Base-by-base conservation (phyloP, 2,329 filamentous ascomycete genomes). In the Colletotrichum chrysophilum region DNA sequence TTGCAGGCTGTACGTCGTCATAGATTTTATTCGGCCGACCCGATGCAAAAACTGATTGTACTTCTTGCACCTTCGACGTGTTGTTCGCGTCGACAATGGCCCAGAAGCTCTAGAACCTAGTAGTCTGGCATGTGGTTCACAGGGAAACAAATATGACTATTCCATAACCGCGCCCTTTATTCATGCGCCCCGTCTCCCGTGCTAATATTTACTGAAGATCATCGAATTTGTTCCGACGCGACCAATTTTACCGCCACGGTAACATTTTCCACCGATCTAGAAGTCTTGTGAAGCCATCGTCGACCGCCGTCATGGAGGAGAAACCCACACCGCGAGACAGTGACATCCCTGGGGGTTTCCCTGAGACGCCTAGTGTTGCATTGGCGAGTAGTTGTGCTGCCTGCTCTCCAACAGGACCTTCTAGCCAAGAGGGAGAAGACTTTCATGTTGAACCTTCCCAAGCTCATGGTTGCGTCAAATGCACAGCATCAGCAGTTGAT, bases 261-360 rank as follows among this genome's bases (percentile, higher is more conserved):
- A 24, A 52, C 12, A 21, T 52, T 18, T 14, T 64, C 13, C 4
- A 28, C 12, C 9, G 18, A 13, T 24, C 24, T 38, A 12, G 13
- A 43, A 18, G 21, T 18, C 3, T 16, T 21, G 21, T 24, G 34
- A 24, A 10, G 14, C 24, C 21, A 43, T 43, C 61, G 24, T 14
- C 36, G 32, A 26, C 24, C 36, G 21, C n/a, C 21, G 77, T 61
- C 24, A 83, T 82, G 81, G 79, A 82, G 30, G 78, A 80, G 12
- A 78, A 58, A 38, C 78, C 77, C 9, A 83, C 82, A 12, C 82
- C 82, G 36, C 77, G 77, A 70, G 80, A 83, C 69, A 80, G 76
- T 21, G 82, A 82, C 71, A 72, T 84, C 28, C 82, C 82, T 34
- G 82, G 82, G 43, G 82, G 82, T 4, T 84, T 80, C 34, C 82